Conservation (phyloP, 192 early-diverging fungal species). For the Podila epigama region DNA sequence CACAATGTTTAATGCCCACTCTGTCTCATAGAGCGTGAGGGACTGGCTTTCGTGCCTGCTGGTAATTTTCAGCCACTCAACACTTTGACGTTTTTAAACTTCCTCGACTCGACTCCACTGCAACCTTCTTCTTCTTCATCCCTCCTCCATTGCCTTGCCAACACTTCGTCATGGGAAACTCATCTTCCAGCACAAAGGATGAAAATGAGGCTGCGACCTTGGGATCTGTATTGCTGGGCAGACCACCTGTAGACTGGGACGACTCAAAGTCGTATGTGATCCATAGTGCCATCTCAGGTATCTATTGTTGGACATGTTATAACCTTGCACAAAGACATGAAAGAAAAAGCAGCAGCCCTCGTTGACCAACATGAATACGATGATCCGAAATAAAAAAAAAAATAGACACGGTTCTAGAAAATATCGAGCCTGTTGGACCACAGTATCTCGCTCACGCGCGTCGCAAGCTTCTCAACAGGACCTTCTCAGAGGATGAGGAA, state of each 20-base stretch:
- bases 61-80: too few species aligned
- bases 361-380: not conserved
- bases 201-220: constrained; percentile 4
- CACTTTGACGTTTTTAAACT: too few species aligned
- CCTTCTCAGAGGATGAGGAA: constrained; percentile 57
- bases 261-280: not conserved
- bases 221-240: constrained; percentile 20
- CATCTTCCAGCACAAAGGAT: constrained; percentile 22
- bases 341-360: not conserved
- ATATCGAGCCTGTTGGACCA: constrained; percentile 51
- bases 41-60: too few species aligned
- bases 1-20: too few species aligned
- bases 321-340: not conserved
- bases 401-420: constrained; percentile 25
- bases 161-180: constrained; percentile 32
- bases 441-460: constrained; percentile 52
- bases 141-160: not conserved
- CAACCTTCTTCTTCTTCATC: not conserved
- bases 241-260: constrained; percentile 33
- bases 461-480: constrained; percentile 53
- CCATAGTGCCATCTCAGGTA: constrained; percentile 26
- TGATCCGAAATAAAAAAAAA: not conserved
- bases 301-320: too few species aligned
- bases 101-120: not conserved
- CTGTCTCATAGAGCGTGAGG: too few species aligned